Conservation (phyloP, 805 yeast genomes). For the Pichia rugopelliculosa region DNA sequence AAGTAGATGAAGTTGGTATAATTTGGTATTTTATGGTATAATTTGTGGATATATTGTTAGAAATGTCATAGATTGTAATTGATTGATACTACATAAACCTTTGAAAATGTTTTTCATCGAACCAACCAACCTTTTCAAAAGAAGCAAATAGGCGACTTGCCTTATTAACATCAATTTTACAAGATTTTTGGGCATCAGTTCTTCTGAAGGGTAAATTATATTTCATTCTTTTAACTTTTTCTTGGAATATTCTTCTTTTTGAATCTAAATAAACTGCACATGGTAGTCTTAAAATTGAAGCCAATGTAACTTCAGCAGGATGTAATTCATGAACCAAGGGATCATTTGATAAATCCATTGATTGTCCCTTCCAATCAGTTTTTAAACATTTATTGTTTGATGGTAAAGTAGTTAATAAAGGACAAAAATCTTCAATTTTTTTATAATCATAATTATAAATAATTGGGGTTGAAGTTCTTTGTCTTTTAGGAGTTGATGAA, state of each 20-base stretch:
- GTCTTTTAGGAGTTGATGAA: constrained; percentile 12
- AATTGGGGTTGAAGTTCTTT: constrained; percentile 32
- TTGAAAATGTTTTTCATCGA: constrained; percentile 64
- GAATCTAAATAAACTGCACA: constrained; percentile 75
- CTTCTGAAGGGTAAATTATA: constrained; percentile 78
- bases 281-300: constrained; percentile 84
- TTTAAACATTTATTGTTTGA: constrained; percentile 59
- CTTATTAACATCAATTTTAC: constrained; percentile 93
- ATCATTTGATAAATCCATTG: constrained; percentile 81
- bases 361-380: constrained; percentile 98
- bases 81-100: constrained; percentile 28
- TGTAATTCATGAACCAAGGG: constrained; percentile 69
- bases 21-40: background rate
- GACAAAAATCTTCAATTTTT: constrained; percentile 76
- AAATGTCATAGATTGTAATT: background rate
- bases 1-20: background rate
- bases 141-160: constrained; percentile 88
- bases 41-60: background rate
- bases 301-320: constrained; percentile 84
- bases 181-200: constrained; percentile 97
- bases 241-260: constrained; percentile 78
- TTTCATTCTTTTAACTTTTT: constrained; percentile 72
- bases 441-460: constrained; percentile 57
- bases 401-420: constrained; percentile 60
- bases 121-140: constrained; percentile 88